Conservation (phyloP, 1,284 basidiomycete species). For the Cutaneotrichosporon curvatum region DNA sequence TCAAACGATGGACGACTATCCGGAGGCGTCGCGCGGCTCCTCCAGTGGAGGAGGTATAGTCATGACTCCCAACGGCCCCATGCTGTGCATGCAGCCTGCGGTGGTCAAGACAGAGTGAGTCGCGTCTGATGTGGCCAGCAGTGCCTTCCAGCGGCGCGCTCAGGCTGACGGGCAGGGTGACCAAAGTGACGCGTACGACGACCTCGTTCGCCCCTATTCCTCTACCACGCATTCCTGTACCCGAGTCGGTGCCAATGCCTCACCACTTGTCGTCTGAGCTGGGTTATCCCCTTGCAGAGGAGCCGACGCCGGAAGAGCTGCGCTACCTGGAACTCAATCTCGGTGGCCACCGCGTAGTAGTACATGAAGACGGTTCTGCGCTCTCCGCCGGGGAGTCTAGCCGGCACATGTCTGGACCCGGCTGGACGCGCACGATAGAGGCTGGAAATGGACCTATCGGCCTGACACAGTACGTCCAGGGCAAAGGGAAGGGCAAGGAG, state of each 20-base stretch:
- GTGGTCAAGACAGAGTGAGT: conserved; percentile 44
- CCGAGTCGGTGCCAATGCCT: conserved; percentile 27
- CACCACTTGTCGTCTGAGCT: conserved; percentile 23
- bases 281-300: conserved; percentile 36
- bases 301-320: conserved; percentile 40
- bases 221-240: conserved; percentile 36
- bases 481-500: conserved; percentile 28
- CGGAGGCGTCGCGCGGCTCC: no score
- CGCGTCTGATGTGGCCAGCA: no score
- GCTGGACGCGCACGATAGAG: conserved; percentile 24
- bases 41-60: conserved; percentile 1
- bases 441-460: conserved; percentile 7
- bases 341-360: conserved; percentile 34
- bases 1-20: no score
- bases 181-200: conserved; percentile 24
- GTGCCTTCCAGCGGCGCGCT: not conserved
- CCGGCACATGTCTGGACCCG: conserved; percentile 7
- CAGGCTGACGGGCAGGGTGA: conserved; percentile 8
- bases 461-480: conserved; percentile 21
- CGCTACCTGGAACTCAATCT: conserved; percentile 36
- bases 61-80: conserved; percentile 18
- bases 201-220: conserved; percentile 41
- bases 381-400: conserved; percentile 4
- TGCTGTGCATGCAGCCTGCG: conserved; percentile 39
- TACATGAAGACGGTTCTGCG: conserved; percentile 33